Evolutionary conservation across 441 rosid genomes (phyloP).

Genomic region (Geranium incanum): DNA sequence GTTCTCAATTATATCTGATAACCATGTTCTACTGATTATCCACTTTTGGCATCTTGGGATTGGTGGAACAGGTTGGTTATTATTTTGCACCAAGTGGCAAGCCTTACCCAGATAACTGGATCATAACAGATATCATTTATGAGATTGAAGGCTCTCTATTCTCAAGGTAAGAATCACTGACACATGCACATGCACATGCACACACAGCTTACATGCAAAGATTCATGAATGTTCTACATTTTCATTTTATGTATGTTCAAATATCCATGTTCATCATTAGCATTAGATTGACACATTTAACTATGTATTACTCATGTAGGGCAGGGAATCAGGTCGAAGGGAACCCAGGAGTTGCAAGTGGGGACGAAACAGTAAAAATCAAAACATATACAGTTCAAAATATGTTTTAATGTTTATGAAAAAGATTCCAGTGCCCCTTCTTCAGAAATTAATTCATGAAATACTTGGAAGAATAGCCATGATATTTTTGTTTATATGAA

Average conservation of each 20-base stretch:
- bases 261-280: not conserved
- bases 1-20: slow-evolving; percentile 20
- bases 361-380: slow-evolving; percentile 83
- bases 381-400: slow-evolving; percentile 10
- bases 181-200: not conserved
- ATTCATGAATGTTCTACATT: not conserved
- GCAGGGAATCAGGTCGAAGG: slow-evolving; percentile 88
- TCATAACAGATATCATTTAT: slow-evolving; percentile 79
- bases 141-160: slow-evolving; percentile 82
- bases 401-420: not conserved
- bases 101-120: slow-evolving; percentile 99
- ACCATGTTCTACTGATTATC: slow-evolving; percentile 20
- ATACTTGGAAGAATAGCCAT: slow-evolving; percentile 12
- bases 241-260: not conserved
- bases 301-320: slow-evolving; percentile 34
- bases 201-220: not conserved
- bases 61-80: slow-evolving; percentile 69
- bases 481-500: slow-evolving; percentile 17
- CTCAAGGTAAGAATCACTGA: slow-evolving; percentile 46
- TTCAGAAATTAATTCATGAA: slow-evolving; percentile 11
- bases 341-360: slow-evolving; percentile 78
- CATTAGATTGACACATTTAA: not conserved
- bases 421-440: not conserved
- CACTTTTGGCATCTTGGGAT: slow-evolving; percentile 26
- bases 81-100: slow-evolving; percentile 96